These are phyloP conservation scores for Orobanche coerulescens DNA, from an alignment of 257 asterid species.

Conservation along the genomic window DNA sequence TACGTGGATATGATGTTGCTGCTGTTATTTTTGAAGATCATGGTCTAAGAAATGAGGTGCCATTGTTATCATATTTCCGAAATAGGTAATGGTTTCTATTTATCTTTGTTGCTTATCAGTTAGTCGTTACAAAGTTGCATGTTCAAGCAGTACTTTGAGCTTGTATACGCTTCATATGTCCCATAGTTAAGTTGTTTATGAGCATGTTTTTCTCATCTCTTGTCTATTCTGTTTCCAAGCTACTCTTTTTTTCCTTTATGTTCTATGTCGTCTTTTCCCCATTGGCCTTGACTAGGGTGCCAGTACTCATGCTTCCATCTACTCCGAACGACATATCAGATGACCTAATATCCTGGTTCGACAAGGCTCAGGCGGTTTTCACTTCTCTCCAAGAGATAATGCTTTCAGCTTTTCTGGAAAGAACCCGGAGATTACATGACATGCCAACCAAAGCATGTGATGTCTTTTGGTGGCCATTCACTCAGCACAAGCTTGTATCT, in stretches of 20 bases:
- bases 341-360: constrained; percentile 76
- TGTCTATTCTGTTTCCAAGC: neutral
- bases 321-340: constrained; percentile 71
- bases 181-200: neutral
- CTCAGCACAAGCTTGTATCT: constrained; percentile 85
- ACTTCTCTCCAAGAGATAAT: constrained; percentile 68
- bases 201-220: neutral
- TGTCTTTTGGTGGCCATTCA: constrained; percentile 97
- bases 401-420: constrained; percentile 49
- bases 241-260: neutral
- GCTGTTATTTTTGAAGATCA: constrained; percentile 86
- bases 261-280: neutral
- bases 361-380: constrained; percentile 55
- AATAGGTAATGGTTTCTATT: constrained; percentile 42
- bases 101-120: constrained; percentile 2
- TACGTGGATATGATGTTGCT: constrained; percentile 89
- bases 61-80: constrained; percentile 58
- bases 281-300: constrained; percentile 49
- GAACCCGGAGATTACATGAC: constrained; percentile 52
- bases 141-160: constrained; percentile 4
- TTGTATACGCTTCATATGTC: neutral
- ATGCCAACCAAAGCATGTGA: constrained; percentile 72
- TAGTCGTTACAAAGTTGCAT: constrained; percentile 16
- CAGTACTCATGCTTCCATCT: constrained; percentile 83
- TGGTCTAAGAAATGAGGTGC: constrained; percentile 75